phyloP scores from a whole-genome alignment of 1,284 basidiomycete genomes.

The Tetrapyrgos nigripes region DNA sequence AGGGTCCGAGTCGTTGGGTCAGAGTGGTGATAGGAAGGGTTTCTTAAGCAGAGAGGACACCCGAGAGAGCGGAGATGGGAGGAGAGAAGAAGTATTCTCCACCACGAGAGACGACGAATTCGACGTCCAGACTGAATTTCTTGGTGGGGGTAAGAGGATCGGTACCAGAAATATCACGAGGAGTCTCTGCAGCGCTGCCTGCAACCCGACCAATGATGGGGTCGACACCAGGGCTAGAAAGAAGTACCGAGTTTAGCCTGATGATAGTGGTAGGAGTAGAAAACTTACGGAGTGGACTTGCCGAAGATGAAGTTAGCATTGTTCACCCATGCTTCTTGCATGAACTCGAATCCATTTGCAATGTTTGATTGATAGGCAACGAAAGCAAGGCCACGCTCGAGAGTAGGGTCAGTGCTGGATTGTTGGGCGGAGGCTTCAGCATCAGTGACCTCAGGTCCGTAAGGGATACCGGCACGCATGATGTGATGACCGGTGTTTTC shows the following conservation, averaged over 20 bases:
- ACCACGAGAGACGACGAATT: constrained; percentile 39
- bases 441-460: constrained; percentile 40
- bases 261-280: not conserved
- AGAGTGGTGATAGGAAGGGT: not conserved
- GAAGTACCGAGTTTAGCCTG: not conserved
- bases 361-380: constrained; percentile 36
- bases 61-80: constrained; percentile 31
- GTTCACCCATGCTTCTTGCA: constrained; percentile 38
- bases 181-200: constrained; percentile 1
- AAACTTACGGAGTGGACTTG: constrained; percentile 5
- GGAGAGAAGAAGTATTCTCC: constrained; percentile 47
- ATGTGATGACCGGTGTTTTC: constrained; percentile 22
- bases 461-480: constrained; percentile 46
- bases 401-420: constrained; percentile 18
- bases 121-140: constrained; percentile 9
- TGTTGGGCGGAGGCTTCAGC: constrained; percentile 15
- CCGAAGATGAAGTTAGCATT: constrained; percentile 12
- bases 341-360: constrained; percentile 33
- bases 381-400: constrained; percentile 37
- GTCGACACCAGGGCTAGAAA: constrained; percentile 25
- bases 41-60: not conserved
- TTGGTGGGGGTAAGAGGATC: constrained; percentile 16
- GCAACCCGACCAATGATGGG: constrained; percentile 25
- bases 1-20: too few relatives aligned
- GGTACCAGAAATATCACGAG: constrained; percentile 21